Evolutionary conservation across 768 basidiomycete genomes (phyloP).

Genomic region (Nevesoporus exiguus): DNA sequence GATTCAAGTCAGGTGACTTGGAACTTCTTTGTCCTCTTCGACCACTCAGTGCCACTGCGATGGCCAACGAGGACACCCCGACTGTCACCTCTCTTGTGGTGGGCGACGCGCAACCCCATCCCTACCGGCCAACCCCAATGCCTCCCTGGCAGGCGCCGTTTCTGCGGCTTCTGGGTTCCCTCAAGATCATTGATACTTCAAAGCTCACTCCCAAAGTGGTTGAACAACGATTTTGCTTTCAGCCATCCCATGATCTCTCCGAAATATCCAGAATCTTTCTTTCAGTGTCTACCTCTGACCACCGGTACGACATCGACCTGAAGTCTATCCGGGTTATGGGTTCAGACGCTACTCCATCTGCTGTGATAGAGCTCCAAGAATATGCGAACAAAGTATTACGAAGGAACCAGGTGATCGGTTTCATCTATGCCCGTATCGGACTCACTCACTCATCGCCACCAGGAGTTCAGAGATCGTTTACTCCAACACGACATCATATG

Average conservation of each 20-base stretch:
- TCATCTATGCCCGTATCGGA: neutral
- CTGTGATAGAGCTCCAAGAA: neutral
- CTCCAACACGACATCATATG: neutral
- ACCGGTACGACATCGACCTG: neutral
- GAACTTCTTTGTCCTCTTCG: conserved; percentile 2
- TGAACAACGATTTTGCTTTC: conserved; percentile 1
- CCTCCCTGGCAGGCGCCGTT: conserved; percentile 12
- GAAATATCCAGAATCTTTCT: neutral
- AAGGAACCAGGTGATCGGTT: conserved; percentile 1
- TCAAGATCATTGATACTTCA: neutral
- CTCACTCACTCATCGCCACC: neutral
- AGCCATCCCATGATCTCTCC: neutral
- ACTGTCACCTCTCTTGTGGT: conserved; percentile 8
- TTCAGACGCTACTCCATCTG: neutral
- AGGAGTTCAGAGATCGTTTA: conserved; percentile 12
- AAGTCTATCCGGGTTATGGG: neutral
- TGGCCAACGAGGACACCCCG: neutral
- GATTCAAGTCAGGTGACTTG: conserved; percentile 6
- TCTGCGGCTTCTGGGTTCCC: conserved; percentile 5
- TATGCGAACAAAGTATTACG: neutral
- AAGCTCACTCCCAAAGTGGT: neutral
- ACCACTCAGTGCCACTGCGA: conserved; percentile 14
- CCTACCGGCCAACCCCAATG: neutral
- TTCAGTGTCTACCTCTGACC: neutral
- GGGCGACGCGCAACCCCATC: neutral